phyloP scores from a whole-genome alignment of 2,329 filamentous ascomycete species.

The Pseudocercospora pini-densiflorae region DNA sequence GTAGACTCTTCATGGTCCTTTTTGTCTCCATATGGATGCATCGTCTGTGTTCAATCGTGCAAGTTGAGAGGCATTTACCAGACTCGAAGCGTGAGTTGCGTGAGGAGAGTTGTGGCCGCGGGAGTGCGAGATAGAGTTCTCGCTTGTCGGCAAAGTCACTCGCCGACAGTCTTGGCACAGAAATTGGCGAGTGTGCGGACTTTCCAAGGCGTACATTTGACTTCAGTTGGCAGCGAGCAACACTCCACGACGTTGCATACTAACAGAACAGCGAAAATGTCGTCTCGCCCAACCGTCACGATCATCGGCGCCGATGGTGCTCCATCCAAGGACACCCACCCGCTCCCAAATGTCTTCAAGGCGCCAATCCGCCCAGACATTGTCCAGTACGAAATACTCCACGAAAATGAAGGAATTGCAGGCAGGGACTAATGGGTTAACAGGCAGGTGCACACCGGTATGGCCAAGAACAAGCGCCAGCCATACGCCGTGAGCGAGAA shows the following conservation, averaged over 20 bases:
- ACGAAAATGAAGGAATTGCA: constrained; percentile 14
- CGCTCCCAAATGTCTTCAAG: constrained; percentile 96
- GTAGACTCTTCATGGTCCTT: no score
- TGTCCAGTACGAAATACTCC: constrained; percentile 74
- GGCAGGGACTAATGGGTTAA: constrained; percentile 36
- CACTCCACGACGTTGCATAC: constrained; percentile 13
- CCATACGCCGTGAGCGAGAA: constrained; percentile 99
- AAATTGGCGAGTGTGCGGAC: not conserved
- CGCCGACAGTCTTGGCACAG: not conserved
- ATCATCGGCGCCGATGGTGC: constrained; percentile 96
- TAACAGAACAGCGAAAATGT: constrained; percentile 63
- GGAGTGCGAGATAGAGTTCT: not conserved
- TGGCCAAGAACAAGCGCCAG: constrained; percentile 99
- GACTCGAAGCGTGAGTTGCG: not conserved
- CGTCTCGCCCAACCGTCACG: constrained; percentile 95
- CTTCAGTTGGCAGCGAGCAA: not conserved
- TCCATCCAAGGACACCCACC: constrained; percentile 84
- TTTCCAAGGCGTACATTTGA: not conserved
- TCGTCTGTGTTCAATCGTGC: no score
- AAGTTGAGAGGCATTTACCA: not conserved
- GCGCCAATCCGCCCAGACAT: constrained; percentile 98
- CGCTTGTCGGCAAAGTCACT: not conserved
- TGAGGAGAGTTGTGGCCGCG: not conserved
- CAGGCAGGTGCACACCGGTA: constrained; percentile 87
- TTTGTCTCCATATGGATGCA: no score